Base-by-base conservation (phyloP, 805 yeast species). In the Metschnikowia amazonensis region DNA sequence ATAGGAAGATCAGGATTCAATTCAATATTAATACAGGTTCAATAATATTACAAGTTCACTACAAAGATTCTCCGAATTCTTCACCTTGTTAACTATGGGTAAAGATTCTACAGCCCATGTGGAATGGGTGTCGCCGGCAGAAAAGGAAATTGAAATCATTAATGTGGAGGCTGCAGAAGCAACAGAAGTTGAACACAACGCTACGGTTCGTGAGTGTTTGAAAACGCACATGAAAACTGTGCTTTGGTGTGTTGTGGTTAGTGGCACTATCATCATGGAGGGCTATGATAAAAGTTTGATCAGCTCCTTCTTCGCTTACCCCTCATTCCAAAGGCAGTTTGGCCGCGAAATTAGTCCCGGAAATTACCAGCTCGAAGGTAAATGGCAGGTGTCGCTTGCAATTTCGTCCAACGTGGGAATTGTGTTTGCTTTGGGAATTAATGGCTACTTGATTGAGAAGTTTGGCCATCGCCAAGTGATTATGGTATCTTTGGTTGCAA, bases 401-500 rank as follows among this genome's bases (percentile, higher is more conserved):
- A 38, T 45, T 24, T 51, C 57, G n/a, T 39, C 53, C 18, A 36
- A 51, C 24, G 62, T 52, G 17, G 64, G 70, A 44, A 50, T 60
- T 16, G 62, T 77, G 41, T 42, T 74, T 21, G 81, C 80, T 21
- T 64, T 75, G 43, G 64, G 67, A 32, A 42, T 66, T 28, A 69
- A 71, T 38, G 79, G 79, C 41, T 50, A 59, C 44, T 56, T 71
- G 21, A 67, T 72, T 18, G 79, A 76, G 45, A 57, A 58, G 33
- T 59, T 64, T 45, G 82, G 82, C 10, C 67, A 75, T 55, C 66
- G 68, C 42, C 59, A 56, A 52, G 67, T 71, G 6, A 49, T 71
- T 34, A 50, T 68, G 42, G 47, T 44, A 8, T 53, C 61, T 24
- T 59, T 69, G 49, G 43, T 51, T 40, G 44, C 56, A 24, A 58